Conservation (phyloP, 805 yeast genomes). For the Kazachstania taianensis region DNA sequence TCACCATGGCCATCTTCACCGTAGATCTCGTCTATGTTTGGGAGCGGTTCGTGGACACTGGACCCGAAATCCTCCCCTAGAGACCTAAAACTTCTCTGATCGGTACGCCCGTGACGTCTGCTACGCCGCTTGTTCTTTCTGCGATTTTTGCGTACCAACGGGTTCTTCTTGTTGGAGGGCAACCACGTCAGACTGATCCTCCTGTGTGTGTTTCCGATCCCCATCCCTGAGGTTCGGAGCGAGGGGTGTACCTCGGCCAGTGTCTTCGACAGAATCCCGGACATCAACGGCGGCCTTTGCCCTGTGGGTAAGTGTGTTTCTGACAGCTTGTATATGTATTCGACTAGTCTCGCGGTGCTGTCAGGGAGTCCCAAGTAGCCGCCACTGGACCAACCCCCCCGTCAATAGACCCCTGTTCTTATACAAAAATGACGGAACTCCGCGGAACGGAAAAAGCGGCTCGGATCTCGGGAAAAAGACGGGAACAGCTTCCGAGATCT, state of each 20-base stretch:
- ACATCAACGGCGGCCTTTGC: too few relatives aligned
- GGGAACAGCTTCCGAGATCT: too few relatives aligned
- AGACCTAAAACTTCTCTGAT: constrained; percentile 33
- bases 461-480: too few relatives aligned
- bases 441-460: too few relatives aligned
- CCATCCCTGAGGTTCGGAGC: constrained; percentile 33
- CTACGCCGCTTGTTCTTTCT: constrained; percentile 6
- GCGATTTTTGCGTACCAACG: constrained; percentile 28
- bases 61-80: constrained; percentile 31
- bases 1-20: constrained; percentile 12
- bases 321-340: too few relatives aligned
- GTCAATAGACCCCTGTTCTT: too few relatives aligned
- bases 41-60: constrained; percentile 18
- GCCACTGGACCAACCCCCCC: too few relatives aligned
- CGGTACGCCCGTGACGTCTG: constrained; percentile 11
- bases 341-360: too few relatives aligned
- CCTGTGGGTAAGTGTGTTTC: too few relatives aligned
- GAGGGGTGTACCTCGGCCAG: constrained; percentile 32
- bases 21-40: constrained; percentile 15
- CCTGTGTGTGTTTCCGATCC: constrained; percentile 34
- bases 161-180: constrained; percentile 35
- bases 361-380: too few relatives aligned
- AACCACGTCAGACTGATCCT: constrained; percentile 31
- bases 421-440: too few relatives aligned
- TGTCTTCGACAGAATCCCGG: constrained; percentile 21